A percentile compares a stretch with the other conserved stretches of the same genome.
Conservation (phyloP, 805 yeast species). For the Metschnikowia vanudenii region DNA sequence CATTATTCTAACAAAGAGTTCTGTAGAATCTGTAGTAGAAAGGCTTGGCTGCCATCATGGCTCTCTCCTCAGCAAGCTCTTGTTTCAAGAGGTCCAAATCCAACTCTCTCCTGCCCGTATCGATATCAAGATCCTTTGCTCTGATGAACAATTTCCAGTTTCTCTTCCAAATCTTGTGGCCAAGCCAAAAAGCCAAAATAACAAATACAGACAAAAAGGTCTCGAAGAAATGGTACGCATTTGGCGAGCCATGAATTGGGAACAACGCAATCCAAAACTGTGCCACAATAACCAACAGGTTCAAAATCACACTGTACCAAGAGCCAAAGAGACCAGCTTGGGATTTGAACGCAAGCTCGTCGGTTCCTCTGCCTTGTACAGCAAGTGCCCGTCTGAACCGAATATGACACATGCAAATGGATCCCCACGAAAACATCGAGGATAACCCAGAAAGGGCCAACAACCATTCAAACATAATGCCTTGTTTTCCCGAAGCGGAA, state of each 20-base stretch:
- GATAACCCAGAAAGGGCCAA: too few species aligned
- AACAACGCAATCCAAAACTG: slow-evolving; percentile 67
- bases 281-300: slow-evolving; percentile 50
- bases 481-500: too few species aligned
- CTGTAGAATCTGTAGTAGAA: slow-evolving; percentile 48
- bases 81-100: slow-evolving; percentile 38
- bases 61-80: slow-evolving; percentile 56
- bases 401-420: slow-evolving; percentile 25
- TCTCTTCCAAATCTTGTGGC: slow-evolving; percentile 53
- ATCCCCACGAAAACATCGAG: too few species aligned
- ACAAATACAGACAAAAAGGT: slow-evolving; percentile 65
- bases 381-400: slow-evolving; percentile 26
- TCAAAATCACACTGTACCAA: slow-evolving; percentile 47
- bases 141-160: slow-evolving; percentile 32
- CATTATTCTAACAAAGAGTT: slow-evolving; percentile 48
- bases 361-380: slow-evolving; percentile 23
- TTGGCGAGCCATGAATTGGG: slow-evolving; percentile 45
- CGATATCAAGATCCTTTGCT: slow-evolving; percentile 35
- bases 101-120: slow-evolving; percentile 38
- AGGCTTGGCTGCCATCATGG: slow-evolving; percentile 45
- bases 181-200: slow-evolving; percentile 52
- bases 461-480: too few species aligned
- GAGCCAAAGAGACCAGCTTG: slow-evolving; percentile 56
- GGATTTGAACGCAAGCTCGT: slow-evolving; percentile 53
- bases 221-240: slow-evolving; percentile 50